Evolutionary conservation across 78 protist genomes (phyloP).

Genomic region (Cavenderia fasciculata): DNA sequence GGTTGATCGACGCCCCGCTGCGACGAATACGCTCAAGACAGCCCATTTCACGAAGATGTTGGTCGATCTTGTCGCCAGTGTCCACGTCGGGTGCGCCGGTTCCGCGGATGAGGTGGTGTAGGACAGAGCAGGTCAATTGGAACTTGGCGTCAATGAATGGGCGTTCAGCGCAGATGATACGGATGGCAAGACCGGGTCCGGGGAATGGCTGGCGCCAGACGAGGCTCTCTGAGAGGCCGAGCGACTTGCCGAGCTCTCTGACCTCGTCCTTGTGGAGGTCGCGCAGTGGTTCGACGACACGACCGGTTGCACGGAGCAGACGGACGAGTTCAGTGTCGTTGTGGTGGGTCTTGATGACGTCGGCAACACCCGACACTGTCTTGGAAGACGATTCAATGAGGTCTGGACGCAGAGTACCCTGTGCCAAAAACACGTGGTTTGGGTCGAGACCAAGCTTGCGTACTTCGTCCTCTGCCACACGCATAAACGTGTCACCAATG

Average conservation of each 20-base stretch:
- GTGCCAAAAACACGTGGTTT: slow-evolving; percentile 86
- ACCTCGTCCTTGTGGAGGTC: slow-evolving; percentile 98
- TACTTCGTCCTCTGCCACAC: slow-evolving; percentile 77
- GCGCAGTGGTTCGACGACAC: slow-evolving; percentile 94
- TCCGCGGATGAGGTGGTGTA: slow-evolving; percentile 28
- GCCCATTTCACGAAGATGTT: slow-evolving; percentile 16
- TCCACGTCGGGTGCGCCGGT: not conserved
- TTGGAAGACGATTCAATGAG: slow-evolving; percentile 94
- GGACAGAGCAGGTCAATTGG: slow-evolving; percentile 25
- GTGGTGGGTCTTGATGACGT: slow-evolving; percentile 97
- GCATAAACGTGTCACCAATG: slow-evolving; percentile 97
- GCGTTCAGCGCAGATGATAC: slow-evolving; percentile 88
- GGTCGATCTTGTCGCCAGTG: not conserved
- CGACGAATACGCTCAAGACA: not conserved
- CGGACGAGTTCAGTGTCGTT: slow-evolving; percentile 95
- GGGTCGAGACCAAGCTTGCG: slow-evolving; percentile 66
- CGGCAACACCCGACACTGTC: slow-evolving; percentile 85
- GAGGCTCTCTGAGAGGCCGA: slow-evolving; percentile 91
- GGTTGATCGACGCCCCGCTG: not conserved
- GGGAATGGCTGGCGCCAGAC: slow-evolving; percentile 98
- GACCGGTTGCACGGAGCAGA: slow-evolving; percentile 82
- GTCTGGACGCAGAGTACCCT: slow-evolving; percentile 98
- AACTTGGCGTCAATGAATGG: slow-evolving; percentile 72
- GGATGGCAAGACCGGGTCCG: slow-evolving; percentile 98
- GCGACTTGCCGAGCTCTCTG: slow-evolving; percentile 88